Conservation (phyloP, 1,284 basidiomycete species). For the Pyrrhoderma noxium region DNA sequence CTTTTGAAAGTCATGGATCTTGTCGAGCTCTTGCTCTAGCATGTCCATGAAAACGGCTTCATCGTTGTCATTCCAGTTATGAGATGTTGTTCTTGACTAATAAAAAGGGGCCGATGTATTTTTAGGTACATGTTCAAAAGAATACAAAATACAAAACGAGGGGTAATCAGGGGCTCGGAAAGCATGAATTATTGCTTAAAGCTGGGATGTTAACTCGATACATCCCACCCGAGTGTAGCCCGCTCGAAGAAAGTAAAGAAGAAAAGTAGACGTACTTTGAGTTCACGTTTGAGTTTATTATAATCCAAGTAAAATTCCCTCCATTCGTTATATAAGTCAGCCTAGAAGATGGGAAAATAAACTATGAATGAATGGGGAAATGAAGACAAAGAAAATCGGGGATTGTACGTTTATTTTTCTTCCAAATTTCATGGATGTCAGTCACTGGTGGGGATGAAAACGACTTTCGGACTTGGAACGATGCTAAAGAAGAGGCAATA, state of each 20-base stretch:
- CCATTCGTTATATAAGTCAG: slow-evolving; percentile 86
- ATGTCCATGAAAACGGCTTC: slow-evolving; percentile 75
- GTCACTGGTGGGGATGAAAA: background rate
- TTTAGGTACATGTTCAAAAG: slow-evolving; percentile 12
- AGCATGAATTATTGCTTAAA: background rate
- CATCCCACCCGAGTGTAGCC: no score
- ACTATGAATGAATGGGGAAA: slow-evolving; percentile 4
- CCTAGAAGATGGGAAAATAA: slow-evolving; percentile 36
- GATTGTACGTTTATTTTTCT: slow-evolving; percentile 75
- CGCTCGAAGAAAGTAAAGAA: background rate
- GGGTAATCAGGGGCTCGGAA: background rate
- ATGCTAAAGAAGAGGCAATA: no score
- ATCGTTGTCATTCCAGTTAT: slow-evolving; percentile 68
- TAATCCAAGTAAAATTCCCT: slow-evolving; percentile 87
- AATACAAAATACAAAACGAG: slow-evolving; percentile 4
- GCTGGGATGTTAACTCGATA: no score
- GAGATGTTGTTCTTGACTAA: slow-evolving; percentile 52
- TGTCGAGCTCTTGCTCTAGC: slow-evolving; percentile 87
- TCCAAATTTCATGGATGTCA: slow-evolving; percentile 73
- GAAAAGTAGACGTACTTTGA: slow-evolving; percentile 52
- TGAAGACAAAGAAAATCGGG: slow-evolving; percentile 1
- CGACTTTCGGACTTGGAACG: no score
- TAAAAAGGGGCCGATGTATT: slow-evolving; percentile 3
- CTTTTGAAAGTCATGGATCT: slow-evolving; percentile 94
- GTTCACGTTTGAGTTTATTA: slow-evolving; percentile 79